Percentiles rank a stretch among this genome's conserved stretches.
These are phyloP conservation scores for Hyphodiscus sp. DNA, from an alignment of 2,329 filamentous ascomycete genomes.

Conservation along the genomic window DNA sequence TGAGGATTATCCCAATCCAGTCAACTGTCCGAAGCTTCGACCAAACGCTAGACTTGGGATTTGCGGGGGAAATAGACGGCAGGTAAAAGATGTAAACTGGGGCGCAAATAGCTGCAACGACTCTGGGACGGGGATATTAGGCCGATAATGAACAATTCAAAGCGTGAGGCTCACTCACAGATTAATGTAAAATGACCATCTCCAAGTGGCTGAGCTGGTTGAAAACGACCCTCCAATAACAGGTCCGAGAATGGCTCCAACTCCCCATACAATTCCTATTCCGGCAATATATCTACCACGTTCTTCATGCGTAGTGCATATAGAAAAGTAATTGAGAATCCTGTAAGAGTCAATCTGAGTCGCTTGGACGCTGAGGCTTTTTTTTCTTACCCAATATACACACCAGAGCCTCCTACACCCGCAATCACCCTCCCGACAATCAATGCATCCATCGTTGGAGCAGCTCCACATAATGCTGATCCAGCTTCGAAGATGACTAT, in stretches of 20 bases:
- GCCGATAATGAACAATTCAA: no score
- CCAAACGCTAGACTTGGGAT: no score
- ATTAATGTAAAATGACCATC: constrained; percentile 21
- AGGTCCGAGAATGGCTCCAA: constrained; percentile 36
- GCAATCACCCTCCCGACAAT: constrained; percentile 38
- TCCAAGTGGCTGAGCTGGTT: constrained; percentile 28
- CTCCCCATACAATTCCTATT: constrained; percentile 31
- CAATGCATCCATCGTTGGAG: constrained; percentile 32
- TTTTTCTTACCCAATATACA: constrained; percentile 37
- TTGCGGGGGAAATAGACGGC: no score
- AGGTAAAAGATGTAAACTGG: no score
- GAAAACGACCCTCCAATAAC: constrained; percentile 32
- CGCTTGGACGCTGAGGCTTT: no score
- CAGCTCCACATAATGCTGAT: constrained; percentile 25
- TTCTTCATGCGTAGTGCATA: constrained; percentile 28
- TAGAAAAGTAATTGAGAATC: constrained; percentile 26
- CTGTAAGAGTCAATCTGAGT: no score
- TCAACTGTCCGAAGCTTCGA: constrained; percentile 36
- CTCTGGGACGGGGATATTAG: no score
- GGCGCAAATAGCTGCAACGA: no score
- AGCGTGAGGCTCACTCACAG: no score
- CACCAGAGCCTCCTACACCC: constrained; percentile 36
- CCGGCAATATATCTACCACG: constrained; percentile 30
- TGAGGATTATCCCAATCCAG: constrained; percentile 39
- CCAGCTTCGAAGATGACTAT: constrained; percentile 21